Evolutionary conservation across 306 rosid genomes (phyloP).

Genomic region (Leucaena leucocephala): DNA sequence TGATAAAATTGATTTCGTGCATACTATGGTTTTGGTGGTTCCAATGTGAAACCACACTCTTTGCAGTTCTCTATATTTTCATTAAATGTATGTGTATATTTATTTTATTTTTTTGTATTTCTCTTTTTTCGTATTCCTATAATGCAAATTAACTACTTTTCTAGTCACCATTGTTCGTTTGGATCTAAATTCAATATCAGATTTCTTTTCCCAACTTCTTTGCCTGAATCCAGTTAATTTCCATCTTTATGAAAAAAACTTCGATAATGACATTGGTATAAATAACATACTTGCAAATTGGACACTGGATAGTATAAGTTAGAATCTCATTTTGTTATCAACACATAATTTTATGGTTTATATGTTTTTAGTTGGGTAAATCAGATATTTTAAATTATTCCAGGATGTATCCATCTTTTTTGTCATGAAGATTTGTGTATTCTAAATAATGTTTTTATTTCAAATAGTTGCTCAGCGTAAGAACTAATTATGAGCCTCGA

Average conservation of each 20-base stretch:
- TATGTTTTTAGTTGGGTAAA: constrained; percentile 31
- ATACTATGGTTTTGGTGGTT: not conserved
- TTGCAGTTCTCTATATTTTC: not conserved
- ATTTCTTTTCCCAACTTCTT: constrained; percentile 25
- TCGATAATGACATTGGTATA: constrained; percentile 9
- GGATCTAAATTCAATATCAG: constrained; percentile 21
- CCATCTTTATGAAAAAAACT: not conserved
- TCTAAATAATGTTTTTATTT: constrained; percentile 25
- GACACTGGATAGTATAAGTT: not conserved
- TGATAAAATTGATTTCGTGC: not conserved
- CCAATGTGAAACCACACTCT: not conserved
- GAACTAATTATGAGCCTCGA: constrained; percentile 45
- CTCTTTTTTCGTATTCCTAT: not conserved
- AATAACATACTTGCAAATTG: constrained; percentile 17
- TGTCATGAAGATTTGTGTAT: constrained; percentile 19
- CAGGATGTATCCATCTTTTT: constrained; percentile 25
- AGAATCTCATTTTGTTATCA: not conserved
- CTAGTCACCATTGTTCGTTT: constrained; percentile 17
- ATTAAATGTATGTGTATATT: not conserved
- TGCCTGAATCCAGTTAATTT: constrained; percentile 14
- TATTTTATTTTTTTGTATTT: not conserved
- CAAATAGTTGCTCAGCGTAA: constrained; percentile 39
- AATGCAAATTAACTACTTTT: constrained; percentile 25
- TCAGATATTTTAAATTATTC: constrained; percentile 16
- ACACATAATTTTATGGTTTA: not conserved